phyloP scores from a whole-genome alignment of 768 basidiomycete species.

The Boletus sensibilis region DNA sequence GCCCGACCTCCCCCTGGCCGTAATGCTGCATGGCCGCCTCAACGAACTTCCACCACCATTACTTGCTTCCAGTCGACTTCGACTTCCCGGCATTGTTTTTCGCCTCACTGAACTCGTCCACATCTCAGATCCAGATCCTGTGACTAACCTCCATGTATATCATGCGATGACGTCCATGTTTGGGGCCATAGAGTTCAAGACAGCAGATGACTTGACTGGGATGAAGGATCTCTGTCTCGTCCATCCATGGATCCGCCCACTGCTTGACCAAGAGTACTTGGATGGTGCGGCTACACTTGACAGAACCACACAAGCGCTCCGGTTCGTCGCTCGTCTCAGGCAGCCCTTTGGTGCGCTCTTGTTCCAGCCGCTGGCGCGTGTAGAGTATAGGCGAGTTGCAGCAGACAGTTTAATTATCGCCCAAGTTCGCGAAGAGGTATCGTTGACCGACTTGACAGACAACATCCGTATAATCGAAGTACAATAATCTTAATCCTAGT shows the following conservation, averaged over 20 bases:
- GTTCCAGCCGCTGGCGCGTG: background rate
- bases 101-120: background rate
- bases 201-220: background rate
- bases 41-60: background rate
- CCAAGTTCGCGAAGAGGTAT: background rate
- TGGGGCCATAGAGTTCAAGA: conserved; percentile 4
- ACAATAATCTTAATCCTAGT: too few species aligned
- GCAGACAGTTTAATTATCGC: background rate
- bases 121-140: too few species aligned
- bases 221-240: conserved; percentile 1
- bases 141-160: background rate
- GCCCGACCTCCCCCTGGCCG: background rate
- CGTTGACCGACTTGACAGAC: background rate
- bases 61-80: background rate
- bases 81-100: conserved; percentile 7
- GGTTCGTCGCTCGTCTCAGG: background rate
- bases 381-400: background rate
- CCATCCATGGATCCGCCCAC: conserved; percentile 13
- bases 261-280: conserved; percentile 2
- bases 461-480: too few species aligned
- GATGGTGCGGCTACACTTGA: background rate
- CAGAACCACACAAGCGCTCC: background rate
- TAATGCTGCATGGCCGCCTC: background rate
- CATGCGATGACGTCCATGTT: background rate
- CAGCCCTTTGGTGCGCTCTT: background rate